Evolutionary conservation across 176 grass and related monocot species (phyloP), one percentile per base, ranked within the genome.

Genomic region (Zoysia japonica): DNA sequence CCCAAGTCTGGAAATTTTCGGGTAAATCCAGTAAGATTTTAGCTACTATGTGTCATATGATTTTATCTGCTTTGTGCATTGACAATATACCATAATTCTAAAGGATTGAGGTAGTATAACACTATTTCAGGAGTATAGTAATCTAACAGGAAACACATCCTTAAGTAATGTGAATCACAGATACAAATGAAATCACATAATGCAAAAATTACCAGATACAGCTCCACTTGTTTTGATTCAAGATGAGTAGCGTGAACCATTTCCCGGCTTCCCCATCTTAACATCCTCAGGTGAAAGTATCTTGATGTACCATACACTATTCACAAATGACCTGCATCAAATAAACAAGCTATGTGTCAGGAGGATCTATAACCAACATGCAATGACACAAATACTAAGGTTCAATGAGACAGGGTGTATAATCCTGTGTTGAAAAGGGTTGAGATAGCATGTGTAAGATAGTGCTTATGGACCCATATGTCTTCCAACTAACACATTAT

Each of bases 221-320:
- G 68, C 79, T 71, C 65, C 13, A 28, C 68, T 52, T 52, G 16
- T 69, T 61, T 82, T 65, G 54, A 46, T 77, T 77, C 79, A 88
- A 78, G 90, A 83, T 50, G 78, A 82, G 67, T 97, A 90, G 52
- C 77, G 88, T 38, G 93, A 86, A 88, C 93, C 88, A 54, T 84
- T 91, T 93, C 92, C 90, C 81, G 85, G 90, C 87, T 93, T 99
- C 65, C 96, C 96, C 96, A 96, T 93, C 78, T 93, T 96, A 51
- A 99, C 92, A 76, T 99, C 96, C 45, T 94, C 90, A 2, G 92
- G 92, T 68, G 96, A 99, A 91, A 99, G 96, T 91, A 99, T 99
- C 80, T 99, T 99, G 85, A 99, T 99, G 78, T 99, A 99, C 92
- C 96, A 99, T 70, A 99, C 96, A 82, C 93, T 99, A 74, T 96